Conservation (phyloP, 305 asterid genomes). For the Fraxinus baroniana region DNA sequence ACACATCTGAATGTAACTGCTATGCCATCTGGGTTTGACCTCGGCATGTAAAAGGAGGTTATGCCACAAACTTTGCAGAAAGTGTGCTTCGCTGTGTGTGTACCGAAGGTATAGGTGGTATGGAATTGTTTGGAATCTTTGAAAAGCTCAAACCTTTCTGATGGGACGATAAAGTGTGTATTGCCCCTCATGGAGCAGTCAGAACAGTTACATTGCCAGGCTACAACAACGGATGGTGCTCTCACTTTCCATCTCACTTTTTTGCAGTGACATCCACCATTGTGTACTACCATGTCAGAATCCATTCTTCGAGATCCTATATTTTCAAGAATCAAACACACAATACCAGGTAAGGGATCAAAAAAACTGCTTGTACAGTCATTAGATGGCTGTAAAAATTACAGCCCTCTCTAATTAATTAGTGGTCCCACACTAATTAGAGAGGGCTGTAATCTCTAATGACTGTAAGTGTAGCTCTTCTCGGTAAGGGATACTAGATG, state of each 20-base stretch:
- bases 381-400: too few species aligned
- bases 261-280: conserved; percentile 89
- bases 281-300: conserved; percentile 43
- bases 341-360: background rate
- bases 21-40: conserved; percentile 76
- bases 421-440: too few species aligned
- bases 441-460: too few species aligned
- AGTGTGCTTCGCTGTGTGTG: conserved; percentile 75
- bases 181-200: conserved; percentile 81
- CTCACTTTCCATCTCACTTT: conserved; percentile 62
- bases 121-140: conserved; percentile 61
- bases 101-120: conserved; percentile 75
- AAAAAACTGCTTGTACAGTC: too few species aligned
- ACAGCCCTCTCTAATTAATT: too few species aligned
- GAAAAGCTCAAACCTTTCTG: conserved; percentile 57
- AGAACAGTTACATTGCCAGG: conserved; percentile 81
- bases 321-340: background rate
- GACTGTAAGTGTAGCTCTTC: too few species aligned
- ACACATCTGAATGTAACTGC: conserved; percentile 57
- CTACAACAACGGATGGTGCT: conserved; percentile 58
- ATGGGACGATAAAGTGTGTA: conserved; percentile 72
- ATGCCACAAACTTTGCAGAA: conserved; percentile 89
- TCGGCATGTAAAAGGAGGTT: conserved; percentile 74
- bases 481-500: background rate
- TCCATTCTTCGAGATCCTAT: conserved; percentile 34